Base-by-base conservation (phyloP, 441 rosid genomes). In the Erysimum pusillum region DNA sequence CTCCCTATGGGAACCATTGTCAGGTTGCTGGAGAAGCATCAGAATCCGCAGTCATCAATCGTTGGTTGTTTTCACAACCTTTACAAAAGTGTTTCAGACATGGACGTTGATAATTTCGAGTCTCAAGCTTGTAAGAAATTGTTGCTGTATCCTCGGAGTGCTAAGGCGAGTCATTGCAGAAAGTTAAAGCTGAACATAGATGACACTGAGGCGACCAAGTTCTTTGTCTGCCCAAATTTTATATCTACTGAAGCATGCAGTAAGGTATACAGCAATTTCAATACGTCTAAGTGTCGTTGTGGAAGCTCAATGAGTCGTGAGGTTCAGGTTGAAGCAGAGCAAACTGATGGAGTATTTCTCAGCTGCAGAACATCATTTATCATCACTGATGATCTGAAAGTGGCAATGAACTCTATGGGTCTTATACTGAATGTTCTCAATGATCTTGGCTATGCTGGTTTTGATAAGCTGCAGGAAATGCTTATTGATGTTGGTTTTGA, bases 1-100 rank as follows among this genome's bases (percentile, higher is more conserved):
- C 75, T 79, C 2, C 76, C 79, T 0, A 62, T 79, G 75, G 76
- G 82, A 5, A 74, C 76, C 18, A 79, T 74, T 32, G 69, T 75
- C 38, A 69, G 76, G 56, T 34, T 79, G 57, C 57, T 74, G 1
- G 68, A 75, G 36, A 69, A 69, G 53, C 69, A 66, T 58, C 49
- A 18, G 17, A 61, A 46, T 17, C 41, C 58, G 0, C 57, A 67
- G 63, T 12, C 56, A 14, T 22, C 59, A 2, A 11, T 53, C 9
- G 51, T 80, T 2, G 83, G 83, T 18, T 76, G 83, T 56, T 76
- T 76, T 15, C 67, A 62, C 59, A 80, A 62, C 11, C 67, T 80
- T 22, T 76, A 80, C 58, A 51, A 38, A 67, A 80, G 83, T 14
- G 81, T 80, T 32, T 36, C 46, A 18, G 51, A 15, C 20, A 73